Evolutionary conservation across 2,329 filamentous ascomycete genomes (phyloP).

Genomic region (Trichoderma brevicompactum): DNA sequence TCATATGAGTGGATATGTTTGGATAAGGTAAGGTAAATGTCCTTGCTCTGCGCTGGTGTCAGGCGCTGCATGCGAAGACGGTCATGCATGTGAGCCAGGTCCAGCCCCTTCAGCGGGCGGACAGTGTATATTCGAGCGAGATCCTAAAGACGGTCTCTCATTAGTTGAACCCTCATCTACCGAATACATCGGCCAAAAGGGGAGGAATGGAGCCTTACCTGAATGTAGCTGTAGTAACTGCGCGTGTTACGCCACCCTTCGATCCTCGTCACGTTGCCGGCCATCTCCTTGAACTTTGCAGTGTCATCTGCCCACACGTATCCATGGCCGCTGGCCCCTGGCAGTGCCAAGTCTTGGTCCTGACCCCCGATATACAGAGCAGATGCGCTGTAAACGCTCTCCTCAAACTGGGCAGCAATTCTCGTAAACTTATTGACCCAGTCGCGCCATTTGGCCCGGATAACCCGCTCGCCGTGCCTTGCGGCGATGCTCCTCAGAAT

Average conservation of each 20-base stretch:
- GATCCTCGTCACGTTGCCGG: slow-evolving; percentile 88
- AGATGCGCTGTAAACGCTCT: slow-evolving; percentile 90
- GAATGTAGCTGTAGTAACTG: slow-evolving; percentile 94
- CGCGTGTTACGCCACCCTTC: slow-evolving; percentile 96
- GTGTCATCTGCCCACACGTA: slow-evolving; percentile 92
- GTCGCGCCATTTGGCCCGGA: slow-evolving; percentile 89
- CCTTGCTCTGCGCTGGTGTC: slow-evolving; percentile 72
- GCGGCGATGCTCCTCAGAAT: slow-evolving; percentile 82
- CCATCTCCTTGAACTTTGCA: slow-evolving; percentile 80
- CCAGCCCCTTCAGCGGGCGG: slow-evolving; percentile 75
- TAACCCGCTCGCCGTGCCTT: slow-evolving; percentile 84
- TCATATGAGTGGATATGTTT: slow-evolving; percentile 78
- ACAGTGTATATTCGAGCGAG: slow-evolving; percentile 66
- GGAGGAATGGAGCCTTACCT: slow-evolving; percentile 54
- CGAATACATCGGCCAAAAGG: not conserved
- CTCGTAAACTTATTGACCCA: slow-evolving; percentile 96
- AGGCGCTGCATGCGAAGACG: slow-evolving; percentile 83
- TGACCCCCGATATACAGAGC: slow-evolving; percentile 84
- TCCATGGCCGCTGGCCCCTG: slow-evolving; percentile 76
- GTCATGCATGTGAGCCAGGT: slow-evolving; percentile 91
- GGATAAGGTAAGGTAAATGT: slow-evolving; percentile 82
- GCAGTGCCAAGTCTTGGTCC: slow-evolving; percentile 63
- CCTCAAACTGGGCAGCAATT: slow-evolving; percentile 91
- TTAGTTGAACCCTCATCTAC: not conserved
- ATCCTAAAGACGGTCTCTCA: slow-evolving; percentile 53